A percentile compares a stretch with the other conserved stretches of the same genome.
Conservation (phyloP, 305 asterid genomes). For the Plantago rigida region DNA sequence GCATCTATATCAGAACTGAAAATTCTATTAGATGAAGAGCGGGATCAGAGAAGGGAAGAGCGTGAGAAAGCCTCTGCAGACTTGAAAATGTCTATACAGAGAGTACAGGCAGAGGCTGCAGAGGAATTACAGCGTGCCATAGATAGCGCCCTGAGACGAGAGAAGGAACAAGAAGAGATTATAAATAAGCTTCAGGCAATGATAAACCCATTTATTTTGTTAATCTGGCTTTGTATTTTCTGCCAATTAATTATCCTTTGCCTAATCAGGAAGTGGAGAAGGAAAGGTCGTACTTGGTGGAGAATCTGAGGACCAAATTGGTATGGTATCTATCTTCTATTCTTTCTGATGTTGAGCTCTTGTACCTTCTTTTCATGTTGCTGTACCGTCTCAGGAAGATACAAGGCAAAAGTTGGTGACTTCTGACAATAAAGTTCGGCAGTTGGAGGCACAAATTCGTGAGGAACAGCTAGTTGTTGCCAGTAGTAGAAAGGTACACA, state of each 20-base stretch:
- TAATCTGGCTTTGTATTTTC: conserved; percentile 12
- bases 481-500: conserved; percentile 51
- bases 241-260: conserved; percentile 20
- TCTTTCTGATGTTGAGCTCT: conserved; percentile 11
- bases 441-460: conserved; percentile 62
- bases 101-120: conserved; percentile 74
- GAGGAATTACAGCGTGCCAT: conserved; percentile 62
- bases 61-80: conserved; percentile 68
- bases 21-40: conserved; percentile 73
- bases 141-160: conserved; percentile 61
- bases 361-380: conserved; percentile 13
- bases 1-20: conserved; percentile 67
- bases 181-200: conserved; percentile 78
- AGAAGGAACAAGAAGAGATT: conserved; percentile 83
- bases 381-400: conserved; percentile 52
- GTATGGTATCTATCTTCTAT: conserved; percentile 31
- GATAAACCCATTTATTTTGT: conserved; percentile 15
- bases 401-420: conserved; percentile 71
- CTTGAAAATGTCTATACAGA: conserved; percentile 59
- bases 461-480: conserved; percentile 72
- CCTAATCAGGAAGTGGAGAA: conserved; percentile 68
- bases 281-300: conserved; percentile 69
- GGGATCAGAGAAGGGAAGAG: conserved; percentile 84
- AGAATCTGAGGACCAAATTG: conserved; percentile 83
- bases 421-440: conserved; percentile 87